A percentile compares a stretch with the other conserved stretches of the same genome.
These are phyloP conservation scores for Capsicum rhomboideum DNA, from an alignment of 257 asterid genomes.

Conservation along the genomic window DNA sequence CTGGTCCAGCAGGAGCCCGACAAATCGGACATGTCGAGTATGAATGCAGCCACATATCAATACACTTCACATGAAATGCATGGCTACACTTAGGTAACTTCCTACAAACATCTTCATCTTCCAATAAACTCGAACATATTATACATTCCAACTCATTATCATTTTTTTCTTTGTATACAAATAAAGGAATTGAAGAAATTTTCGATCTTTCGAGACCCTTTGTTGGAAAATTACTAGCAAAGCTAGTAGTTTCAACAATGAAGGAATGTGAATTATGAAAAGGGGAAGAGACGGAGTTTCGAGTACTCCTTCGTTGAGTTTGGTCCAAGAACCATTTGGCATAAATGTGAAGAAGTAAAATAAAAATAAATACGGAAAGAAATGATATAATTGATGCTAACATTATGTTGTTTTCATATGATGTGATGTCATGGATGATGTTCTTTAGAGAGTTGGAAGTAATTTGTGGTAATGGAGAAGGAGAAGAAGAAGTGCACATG, in stretches of 20 bases:
- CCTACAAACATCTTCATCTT: too few species aligned
- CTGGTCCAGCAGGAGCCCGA: too few species aligned
- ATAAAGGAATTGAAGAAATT: too few species aligned
- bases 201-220: not conserved
- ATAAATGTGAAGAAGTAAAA: conserved; percentile 22
- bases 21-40: too few species aligned
- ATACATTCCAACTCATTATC: too few species aligned
- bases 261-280: not conserved
- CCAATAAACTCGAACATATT: too few species aligned
- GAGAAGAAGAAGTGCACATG: not conserved
- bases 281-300: not conserved
- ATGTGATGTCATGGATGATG: conserved; percentile 5
- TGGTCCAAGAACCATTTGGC: conserved; percentile 21
- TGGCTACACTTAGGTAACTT: conserved; percentile 26
- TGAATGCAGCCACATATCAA: conserved; percentile 50
- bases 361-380: conserved; percentile 23
- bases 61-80: conserved; percentile 54
- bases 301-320: not conserved
- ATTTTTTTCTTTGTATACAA: too few species aligned
- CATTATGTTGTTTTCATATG: conserved; percentile 32
- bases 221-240: not conserved
- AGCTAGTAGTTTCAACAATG: not conserved
- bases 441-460: not conserved
- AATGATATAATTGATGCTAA: conserved; percentile 28
- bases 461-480: not conserved